Conservation (phyloP, 1,139 yeast species). For the Hyphopichia fennica region DNA sequence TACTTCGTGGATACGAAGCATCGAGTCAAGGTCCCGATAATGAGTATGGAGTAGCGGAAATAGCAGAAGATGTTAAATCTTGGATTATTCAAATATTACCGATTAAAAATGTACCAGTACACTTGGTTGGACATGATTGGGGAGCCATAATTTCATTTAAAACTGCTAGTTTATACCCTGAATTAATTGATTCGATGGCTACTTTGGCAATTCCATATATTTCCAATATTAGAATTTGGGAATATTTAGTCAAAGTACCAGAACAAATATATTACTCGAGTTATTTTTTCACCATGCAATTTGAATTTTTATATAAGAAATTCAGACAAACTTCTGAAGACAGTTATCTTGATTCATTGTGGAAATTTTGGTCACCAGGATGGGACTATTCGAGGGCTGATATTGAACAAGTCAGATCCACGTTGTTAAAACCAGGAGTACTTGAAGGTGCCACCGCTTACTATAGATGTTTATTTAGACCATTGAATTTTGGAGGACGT, state of each 20-base stretch:
- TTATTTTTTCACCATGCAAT: conserved; percentile 46
- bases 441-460: conserved; percentile 45
- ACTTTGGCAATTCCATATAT: conserved; percentile 44
- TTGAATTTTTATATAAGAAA: conserved; percentile 22
- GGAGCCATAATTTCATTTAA: conserved; percentile 43
- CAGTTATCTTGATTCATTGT: conserved; percentile 33
- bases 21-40: conserved; percentile 29
- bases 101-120: conserved; percentile 26
- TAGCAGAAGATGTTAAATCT: conserved; percentile 37
- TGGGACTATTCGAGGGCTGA: conserved; percentile 31
- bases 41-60: conserved; percentile 27
- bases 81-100: conserved; percentile 30
- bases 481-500: conserved; percentile 19
- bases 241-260: conserved; percentile 30
- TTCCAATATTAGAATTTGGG: conserved; percentile 27
- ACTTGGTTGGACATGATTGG: conserved; percentile 50
- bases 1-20: conserved; percentile 43
- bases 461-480: conserved; percentile 34
- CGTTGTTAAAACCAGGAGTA: conserved; percentile 26
- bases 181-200: conserved; percentile 33
- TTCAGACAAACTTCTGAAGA: conserved; percentile 17
- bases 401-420: conserved; percentile 28
- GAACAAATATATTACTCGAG: conserved; percentile 36
- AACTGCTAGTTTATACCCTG: conserved; percentile 37
- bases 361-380: conserved; percentile 45